Evolutionary conservation across 805 yeast genomes (phyloP).

Genomic region (Candida maesae): DNA sequence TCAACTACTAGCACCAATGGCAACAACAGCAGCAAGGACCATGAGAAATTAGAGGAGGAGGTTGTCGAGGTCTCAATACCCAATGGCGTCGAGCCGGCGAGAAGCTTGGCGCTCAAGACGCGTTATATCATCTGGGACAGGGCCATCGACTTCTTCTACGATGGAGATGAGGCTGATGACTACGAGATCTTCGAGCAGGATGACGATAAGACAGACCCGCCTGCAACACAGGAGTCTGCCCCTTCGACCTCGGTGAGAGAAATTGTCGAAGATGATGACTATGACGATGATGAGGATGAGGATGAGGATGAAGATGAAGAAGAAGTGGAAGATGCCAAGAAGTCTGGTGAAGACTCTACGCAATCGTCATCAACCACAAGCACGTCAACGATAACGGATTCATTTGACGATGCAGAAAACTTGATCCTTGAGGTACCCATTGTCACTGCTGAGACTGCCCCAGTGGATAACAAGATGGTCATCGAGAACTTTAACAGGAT

Average conservation of each 20-base stretch:
- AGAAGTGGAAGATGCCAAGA: conserved; percentile 21
- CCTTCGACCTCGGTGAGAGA: conserved; percentile 23
- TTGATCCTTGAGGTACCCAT: conserved; percentile 32
- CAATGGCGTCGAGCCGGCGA: conserved; percentile 42
- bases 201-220: background rate
- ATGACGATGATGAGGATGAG: conserved; percentile 29
- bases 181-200: conserved; percentile 19
- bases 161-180: conserved; percentile 13
- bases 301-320: conserved; percentile 26
- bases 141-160: conserved; percentile 49
- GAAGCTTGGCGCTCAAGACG: conserved; percentile 58
- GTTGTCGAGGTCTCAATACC: conserved; percentile 35
- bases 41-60: conserved; percentile 37
- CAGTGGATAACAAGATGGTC: conserved; percentile 31
- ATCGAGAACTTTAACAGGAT: conserved; percentile 67
- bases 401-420: conserved; percentile 21
- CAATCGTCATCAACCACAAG: conserved; percentile 7
- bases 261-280: conserved; percentile 34
- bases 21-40: conserved; percentile 12
- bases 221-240: background rate
- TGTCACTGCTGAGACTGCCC: conserved; percentile 31
- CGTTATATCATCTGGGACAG: conserved; percentile 71
- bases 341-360: no score
- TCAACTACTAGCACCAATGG: conserved; percentile 2
- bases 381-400: conserved; percentile 8